Conservation (phyloP, 2,329 filamentous ascomycete species). For the Leptographium lundbergii region DNA sequence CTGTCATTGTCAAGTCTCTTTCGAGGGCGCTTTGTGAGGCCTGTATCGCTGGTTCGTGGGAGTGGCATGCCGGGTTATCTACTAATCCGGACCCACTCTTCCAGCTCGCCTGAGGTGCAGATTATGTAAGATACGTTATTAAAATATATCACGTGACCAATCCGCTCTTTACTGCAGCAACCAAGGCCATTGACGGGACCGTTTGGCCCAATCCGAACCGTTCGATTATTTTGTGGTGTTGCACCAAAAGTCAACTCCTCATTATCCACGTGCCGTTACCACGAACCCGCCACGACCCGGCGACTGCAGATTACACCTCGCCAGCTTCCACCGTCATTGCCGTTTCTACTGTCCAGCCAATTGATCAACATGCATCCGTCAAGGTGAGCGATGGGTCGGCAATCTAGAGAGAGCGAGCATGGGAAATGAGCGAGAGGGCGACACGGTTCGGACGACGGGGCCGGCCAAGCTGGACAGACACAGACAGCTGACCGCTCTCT, state of each 20-base stretch:
- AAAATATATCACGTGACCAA: too few species aligned
- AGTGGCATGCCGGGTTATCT: conserved; percentile 5
- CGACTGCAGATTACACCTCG: neutral
- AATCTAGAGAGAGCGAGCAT: neutral
- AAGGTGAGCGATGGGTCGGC: conserved; percentile 16
- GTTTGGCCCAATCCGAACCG: conserved; percentile 11
- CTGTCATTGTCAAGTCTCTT: neutral
- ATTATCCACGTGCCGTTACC: neutral
- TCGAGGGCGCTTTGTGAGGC: neutral
- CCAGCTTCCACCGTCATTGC: neutral
- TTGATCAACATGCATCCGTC: conserved; percentile 21
- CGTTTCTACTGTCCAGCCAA: neutral
- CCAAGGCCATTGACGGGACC: neutral
- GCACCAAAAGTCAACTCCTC: neutral
- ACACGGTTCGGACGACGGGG: neutral
- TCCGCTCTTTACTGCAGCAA: neutral
- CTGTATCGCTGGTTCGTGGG: neutral
- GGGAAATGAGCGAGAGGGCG: neutral
- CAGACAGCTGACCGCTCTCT: neutral
- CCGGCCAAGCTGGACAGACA: neutral
- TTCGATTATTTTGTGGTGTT: conserved; percentile 5
- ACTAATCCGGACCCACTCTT: conserved; percentile 3
- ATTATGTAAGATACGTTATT: too few species aligned
- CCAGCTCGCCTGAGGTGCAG: too few species aligned
- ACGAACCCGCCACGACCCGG: conserved; percentile 1